Evolutionary conservation across 2,329 filamentous ascomycete genomes (phyloP).

Genomic region (Pseudopyricularia javanii): DNA sequence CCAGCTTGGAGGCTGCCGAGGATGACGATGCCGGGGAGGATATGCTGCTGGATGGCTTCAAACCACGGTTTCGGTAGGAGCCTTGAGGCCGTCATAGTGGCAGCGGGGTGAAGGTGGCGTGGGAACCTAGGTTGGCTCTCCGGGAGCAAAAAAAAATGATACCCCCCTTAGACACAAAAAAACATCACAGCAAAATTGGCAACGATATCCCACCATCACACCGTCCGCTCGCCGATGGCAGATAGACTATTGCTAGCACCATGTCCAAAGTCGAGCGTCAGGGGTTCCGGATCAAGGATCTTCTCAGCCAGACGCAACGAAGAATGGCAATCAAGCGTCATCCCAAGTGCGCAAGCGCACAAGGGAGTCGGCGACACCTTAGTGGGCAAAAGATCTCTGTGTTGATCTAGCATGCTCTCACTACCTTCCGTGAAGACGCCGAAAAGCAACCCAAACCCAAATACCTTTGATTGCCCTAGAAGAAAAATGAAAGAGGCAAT

Average conservation of each 20-base stretch:
- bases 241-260: neutral
- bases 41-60: conserved; percentile 38
- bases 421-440: conserved; percentile 45
- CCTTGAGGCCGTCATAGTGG: neutral
- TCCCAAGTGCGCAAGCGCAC: conserved; percentile 38
- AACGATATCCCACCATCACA: neutral
- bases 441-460: conserved; percentile 11
- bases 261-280: neutral
- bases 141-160: neutral
- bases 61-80: conserved; percentile 11
- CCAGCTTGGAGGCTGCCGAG: neutral
- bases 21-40: conserved; percentile 14
- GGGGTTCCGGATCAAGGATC: neutral
- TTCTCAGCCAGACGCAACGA: neutral
- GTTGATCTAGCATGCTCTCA: conserved; percentile 48
- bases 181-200: neutral
- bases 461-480: conserved; percentile 1
- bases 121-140: neutral
- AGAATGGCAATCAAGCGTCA: conserved; percentile 86
- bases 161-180: neutral
- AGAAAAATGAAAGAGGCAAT: conserved; percentile 16
- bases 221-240: neutral
- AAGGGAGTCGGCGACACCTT: conserved; percentile 86
- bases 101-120: too few relatives aligned
- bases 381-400: conserved; percentile 45